Percentiles rank a stretch among this genome's conserved stretches.
phyloP scores from a whole-genome alignment of 805 yeast genomes.

The Saccharomycopsis fodiens region DNA sequence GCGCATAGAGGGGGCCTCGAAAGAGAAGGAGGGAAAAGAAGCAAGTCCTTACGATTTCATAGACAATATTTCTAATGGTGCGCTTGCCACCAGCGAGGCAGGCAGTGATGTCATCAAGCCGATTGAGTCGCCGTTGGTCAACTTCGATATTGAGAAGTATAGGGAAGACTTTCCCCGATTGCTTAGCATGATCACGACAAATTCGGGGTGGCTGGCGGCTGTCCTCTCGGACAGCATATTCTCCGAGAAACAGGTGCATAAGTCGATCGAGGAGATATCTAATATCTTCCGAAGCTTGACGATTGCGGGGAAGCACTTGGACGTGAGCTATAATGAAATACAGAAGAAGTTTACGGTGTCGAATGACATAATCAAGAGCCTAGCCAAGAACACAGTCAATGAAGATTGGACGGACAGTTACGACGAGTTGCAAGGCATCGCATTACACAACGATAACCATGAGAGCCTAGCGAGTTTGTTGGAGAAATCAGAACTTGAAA shows the following conservation, averaged over 20 bases:
- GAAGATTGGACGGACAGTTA: constrained; percentile 34
- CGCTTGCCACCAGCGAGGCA: constrained; percentile 9
- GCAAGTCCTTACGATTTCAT: constrained; percentile 9
- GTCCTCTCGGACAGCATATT: constrained; percentile 34
- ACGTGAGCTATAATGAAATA: constrained; percentile 41
- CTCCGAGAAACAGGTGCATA: constrained; percentile 27
- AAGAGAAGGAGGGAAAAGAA: not conserved
- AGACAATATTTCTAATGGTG: constrained; percentile 1
- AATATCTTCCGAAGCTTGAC: constrained; percentile 39
- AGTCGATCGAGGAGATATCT: constrained; percentile 30
- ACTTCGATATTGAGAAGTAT: constrained; percentile 22
- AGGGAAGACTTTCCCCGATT: constrained; percentile 23
- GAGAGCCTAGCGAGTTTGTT: constrained; percentile 29
- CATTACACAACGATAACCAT: constrained; percentile 23
- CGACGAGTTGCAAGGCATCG: constrained; percentile 24
- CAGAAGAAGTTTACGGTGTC: constrained; percentile 37
- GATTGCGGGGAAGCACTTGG: constrained; percentile 42
- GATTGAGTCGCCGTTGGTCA: constrained; percentile 30
- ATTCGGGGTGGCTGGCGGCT: constrained; percentile 46
- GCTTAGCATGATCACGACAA: constrained; percentile 33
- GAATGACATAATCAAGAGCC: constrained; percentile 30
- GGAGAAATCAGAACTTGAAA: constrained; percentile 25
- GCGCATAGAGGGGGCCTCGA: not conserved
- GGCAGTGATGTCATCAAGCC: constrained; percentile 27
- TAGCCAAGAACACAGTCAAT: constrained; percentile 36